These are phyloP conservation scores for Ceriops tagal DNA, from an alignment of 345 rosid species.

Conservation along the genomic window DNA sequence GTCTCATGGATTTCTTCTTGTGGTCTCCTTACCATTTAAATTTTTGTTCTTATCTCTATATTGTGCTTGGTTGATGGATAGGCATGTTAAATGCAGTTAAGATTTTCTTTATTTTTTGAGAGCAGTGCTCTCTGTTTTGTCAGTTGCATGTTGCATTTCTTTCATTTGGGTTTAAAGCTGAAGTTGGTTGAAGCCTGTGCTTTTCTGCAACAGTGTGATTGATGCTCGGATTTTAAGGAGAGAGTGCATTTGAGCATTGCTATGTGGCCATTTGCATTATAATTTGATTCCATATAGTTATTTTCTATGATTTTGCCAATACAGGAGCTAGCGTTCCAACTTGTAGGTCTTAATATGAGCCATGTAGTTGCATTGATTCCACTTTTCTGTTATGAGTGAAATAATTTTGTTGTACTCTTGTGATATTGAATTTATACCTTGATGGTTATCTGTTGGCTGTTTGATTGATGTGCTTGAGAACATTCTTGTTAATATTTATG, in stretches of 20 bases:
- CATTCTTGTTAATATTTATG: background rate
- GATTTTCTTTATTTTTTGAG: background rate
- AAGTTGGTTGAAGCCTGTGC: background rate
- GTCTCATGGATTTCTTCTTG: background rate
- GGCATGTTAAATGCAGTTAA: background rate
- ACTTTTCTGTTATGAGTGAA: too few relatives aligned
- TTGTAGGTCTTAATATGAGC: background rate
- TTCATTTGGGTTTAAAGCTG: background rate
- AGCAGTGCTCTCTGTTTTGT: background rate
- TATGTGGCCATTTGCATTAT: too few relatives aligned
- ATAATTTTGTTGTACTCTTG: too few relatives aligned
- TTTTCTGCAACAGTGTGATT: background rate
- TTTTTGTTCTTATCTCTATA: background rate
- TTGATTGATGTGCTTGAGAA: background rate
- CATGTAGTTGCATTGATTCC: background rate
- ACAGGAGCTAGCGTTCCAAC: background rate
- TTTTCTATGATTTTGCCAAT: too few relatives aligned
- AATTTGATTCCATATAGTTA: too few relatives aligned
- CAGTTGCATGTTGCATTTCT: background rate
- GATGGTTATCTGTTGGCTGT: background rate
- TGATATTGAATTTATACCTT: background rate
- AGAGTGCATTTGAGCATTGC: background rate
- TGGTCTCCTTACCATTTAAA: too few relatives aligned
- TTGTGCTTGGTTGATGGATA: background rate
- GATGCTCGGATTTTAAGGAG: background rate